Base-by-base conservation (phyloP, 2,329 filamentous ascomycete species). In the Plectosphaerella cucumerina region DNA sequence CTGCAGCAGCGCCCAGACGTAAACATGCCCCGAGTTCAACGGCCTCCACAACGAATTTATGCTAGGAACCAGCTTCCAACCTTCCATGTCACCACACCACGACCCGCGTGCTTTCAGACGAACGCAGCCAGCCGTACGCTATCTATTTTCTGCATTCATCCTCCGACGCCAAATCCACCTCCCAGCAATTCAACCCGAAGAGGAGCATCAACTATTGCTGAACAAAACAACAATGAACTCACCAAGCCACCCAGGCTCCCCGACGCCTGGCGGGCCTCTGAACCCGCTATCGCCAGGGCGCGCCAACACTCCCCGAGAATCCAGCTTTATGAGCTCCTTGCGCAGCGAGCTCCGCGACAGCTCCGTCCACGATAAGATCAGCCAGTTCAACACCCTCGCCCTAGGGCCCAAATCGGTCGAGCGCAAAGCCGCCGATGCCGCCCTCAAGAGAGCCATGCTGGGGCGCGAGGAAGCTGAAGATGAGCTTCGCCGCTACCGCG, bases 401-500 rank as follows among this genome's bases (percentile, higher is more conserved):
- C 70, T 76, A 57, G 74, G 80, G 65, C 78, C 78, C 33, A 84
- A 82, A 60, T 77, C 82, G 45, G 70, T 84, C 49, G 83, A 86
- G 64, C 78, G 82, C 59, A 85, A 81, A 67, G 82, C 75, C 45
- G 83, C 81, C 59, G 84, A 86, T 58, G 82, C 83, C 31, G 84
- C 84, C 26, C 70, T 87, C 15, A 85, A 84, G 65, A 78, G 84
- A 45, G 84, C 84, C 55, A 81, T 85, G 74, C 63, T 87, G 45
- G 85, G 84, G 14, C 77, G 85, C 42, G 87, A 91, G 62, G 85
- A 87, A 68, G 84, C 86, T 12, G 87, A 90, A 69, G 72, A 70
- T n/a, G 85, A 90, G 60, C 76, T 84, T 70, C 77, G 80, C 55
- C 76, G 77, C 41, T 78, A 82, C 59, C 77, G 78, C 53, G 84